Base-by-base conservation (phyloP, 345 rosid genomes). In the Atalantia buxifolia region DNA sequence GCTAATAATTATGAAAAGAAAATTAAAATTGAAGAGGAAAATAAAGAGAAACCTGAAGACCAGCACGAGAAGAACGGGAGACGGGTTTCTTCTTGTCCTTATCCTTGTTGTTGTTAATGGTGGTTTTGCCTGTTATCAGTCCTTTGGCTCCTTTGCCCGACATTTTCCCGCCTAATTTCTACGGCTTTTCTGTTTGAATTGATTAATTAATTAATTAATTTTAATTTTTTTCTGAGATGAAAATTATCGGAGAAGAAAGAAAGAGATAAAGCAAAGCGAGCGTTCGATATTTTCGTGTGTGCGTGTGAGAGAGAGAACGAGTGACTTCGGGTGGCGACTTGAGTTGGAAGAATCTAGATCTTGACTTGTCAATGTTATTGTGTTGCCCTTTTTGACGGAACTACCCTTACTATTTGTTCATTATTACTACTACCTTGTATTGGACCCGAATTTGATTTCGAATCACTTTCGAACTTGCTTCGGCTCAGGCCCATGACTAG, bases 81-180 rank as follows among this genome's bases (percentile, higher is more conserved):
- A 80, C 71, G 16, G 96, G 91, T 50, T 81, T 89, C 90, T 92
- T 92, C 91, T 92, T 90, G 79, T 90, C 93, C 85, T 88, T 92
- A 75, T 90, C 92, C 80, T 78, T 87, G 28, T 74, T 63, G 36
- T 66, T 63, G 36, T 66, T 83, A 67, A 79, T 42, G 14, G 88
- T 85, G 28, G 93, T 84, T 86, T 91, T 91, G 65, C 93, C 97
- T 69, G 87, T 89, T 42, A 89, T 85, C 84, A 92, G 81, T 6
- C 97, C 97, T 31, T 92, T 92, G 0, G 93, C 97, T 65, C 97
- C 97, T 81, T 92, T 92, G 53, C 97, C 97, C 59, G 97, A 86
- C 97, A 92, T 90, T 84, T 84, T 88, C 83, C 82, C 76, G 81
- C 79, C 78, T 72, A 78, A 73, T 21, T 12, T 14, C 21, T 14